phyloP scores from a whole-genome alignment of 108 stramenopile species.

The Skeletonema tropicum region DNA sequence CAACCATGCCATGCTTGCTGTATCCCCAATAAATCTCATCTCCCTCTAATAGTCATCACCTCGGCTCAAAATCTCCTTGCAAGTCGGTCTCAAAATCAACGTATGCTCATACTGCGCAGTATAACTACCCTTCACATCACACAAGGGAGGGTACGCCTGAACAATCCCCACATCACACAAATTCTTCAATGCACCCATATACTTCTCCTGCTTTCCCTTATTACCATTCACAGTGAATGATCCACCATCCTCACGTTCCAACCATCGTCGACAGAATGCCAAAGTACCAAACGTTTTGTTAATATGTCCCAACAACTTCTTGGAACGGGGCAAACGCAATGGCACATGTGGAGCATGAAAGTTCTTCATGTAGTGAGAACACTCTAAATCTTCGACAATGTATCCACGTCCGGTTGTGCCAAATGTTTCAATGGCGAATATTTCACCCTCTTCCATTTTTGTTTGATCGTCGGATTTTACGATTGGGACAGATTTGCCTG shows the following conservation, averaged over 20 bases:
- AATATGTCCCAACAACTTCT: constrained; percentile 94
- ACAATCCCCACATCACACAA: constrained; percentile 97
- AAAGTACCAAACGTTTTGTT: constrained; percentile 99
- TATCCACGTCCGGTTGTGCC: constrained; percentile 96
- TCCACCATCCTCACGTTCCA: constrained; percentile 97
- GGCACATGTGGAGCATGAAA: constrained; percentile 96
- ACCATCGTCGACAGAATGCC: constrained; percentile 98
- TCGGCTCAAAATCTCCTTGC: constrained; percentile 97
- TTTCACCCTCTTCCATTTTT: constrained; percentile 98
- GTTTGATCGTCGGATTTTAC: constrained; percentile 94
- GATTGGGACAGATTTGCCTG: constrained; percentile 96
- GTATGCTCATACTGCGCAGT: constrained; percentile 99
- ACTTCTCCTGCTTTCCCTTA: constrained; percentile 94
- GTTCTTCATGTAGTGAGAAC: constrained; percentile 98
- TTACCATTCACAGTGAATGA: constrained; percentile 84
- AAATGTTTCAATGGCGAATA: constrained; percentile 99
- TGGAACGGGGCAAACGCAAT: constrained; percentile 89
- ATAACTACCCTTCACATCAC: constrained; percentile 95
- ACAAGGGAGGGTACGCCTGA: constrained; percentile 95
- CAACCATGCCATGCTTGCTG: too few relatives aligned
- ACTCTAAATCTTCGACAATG: constrained; percentile 97
- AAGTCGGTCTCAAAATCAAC: constrained; percentile 92
- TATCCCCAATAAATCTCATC: neutral
- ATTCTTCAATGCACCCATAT: constrained; percentile 97
- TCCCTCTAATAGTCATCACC: constrained; percentile 95